These are phyloP conservation scores for Tylopilus sp. DNA, from an alignment of 768 basidiomycete genomes.

Conservation along the genomic window DNA sequence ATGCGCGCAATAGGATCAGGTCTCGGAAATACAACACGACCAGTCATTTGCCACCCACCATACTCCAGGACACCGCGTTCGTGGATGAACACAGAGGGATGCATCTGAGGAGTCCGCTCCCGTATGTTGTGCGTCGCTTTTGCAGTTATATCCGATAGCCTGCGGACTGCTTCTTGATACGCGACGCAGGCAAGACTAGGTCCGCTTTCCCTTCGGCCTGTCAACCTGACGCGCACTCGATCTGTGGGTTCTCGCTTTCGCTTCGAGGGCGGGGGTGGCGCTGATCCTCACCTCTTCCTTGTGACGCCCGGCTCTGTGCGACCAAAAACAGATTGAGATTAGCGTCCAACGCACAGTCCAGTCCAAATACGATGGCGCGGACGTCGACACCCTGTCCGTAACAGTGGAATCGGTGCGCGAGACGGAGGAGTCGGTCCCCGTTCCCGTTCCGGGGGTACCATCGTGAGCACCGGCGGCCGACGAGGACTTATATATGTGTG, in stretches of 20 bases:
- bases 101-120: background rate
- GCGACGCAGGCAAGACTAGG: background rate
- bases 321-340: conserved; percentile 15
- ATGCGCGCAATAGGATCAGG: conserved; percentile 3
- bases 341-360: conserved; percentile 15
- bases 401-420: background rate
- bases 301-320: no score
- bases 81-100: background rate
- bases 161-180: no score
- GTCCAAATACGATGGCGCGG: conserved; percentile 11
- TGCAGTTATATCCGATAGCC: no score
- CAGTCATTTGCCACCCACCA: background rate
- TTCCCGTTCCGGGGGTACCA: background rate
- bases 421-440: background rate
- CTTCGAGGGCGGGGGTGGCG: no score
- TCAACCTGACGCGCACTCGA: no score
- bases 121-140: conserved; percentile 1
- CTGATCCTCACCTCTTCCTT: no score
- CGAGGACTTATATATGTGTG: background rate
- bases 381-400: background rate
- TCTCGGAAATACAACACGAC: background rate
- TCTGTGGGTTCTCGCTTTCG: no score
- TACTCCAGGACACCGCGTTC: background rate
- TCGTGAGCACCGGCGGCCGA: background rate
- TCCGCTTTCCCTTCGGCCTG: no score